Evolutionary conservation across 2,329 filamentous ascomycete genomes (phyloP), one percentile per base, ranked within the genome.

Genomic region (Tolypocladium amazonense): DNA sequence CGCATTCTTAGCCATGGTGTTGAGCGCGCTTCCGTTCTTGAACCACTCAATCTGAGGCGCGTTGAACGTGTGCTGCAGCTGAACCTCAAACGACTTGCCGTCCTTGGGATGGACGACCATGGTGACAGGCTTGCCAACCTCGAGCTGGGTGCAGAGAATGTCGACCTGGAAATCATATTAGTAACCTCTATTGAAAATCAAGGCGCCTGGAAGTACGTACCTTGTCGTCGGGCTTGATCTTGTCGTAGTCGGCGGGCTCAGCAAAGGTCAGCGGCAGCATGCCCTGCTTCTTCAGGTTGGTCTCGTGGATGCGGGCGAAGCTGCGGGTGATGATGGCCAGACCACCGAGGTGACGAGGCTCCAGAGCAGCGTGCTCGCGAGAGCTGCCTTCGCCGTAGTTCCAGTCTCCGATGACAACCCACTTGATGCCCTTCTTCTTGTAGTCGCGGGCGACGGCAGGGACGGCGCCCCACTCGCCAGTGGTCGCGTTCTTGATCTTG

Each of bases 211-310:
- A 38, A 56, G 38, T 1, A 72, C 72, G 68, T 72, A 81, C 87
- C 79, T 88, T 92, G 83, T 96, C 94, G 63, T 94, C 88, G 66
- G 92, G 89, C 74, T 88, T 86, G 77, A 99, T 92, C 85, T 90
- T 96, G 77, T 99, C 94, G 78, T 99, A 99, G 78, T 99, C 94
- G 74, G 88, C 93, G 60, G 93, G 93, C 74, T 97, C 87, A 61
- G 86, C 79, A 81, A 99, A 99, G 70, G 92, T 97, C 66, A 99
- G 85, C 71, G 94, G 94, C 80, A 99, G 89, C 93, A 99, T 97
- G 79, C 94, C 94, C 86, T 99, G 94, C 88, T 99, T 99, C 90
- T 99, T 99, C 82, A 99, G 80, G 86, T 99, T 99, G 82, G 94
- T 99, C 85, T 99, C 94, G 85, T 99, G 94, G 73, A 99, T 99